phyloP scores from a whole-genome alignment of 129 eudicot species.

The Pulicaria dysenterica region DNA sequence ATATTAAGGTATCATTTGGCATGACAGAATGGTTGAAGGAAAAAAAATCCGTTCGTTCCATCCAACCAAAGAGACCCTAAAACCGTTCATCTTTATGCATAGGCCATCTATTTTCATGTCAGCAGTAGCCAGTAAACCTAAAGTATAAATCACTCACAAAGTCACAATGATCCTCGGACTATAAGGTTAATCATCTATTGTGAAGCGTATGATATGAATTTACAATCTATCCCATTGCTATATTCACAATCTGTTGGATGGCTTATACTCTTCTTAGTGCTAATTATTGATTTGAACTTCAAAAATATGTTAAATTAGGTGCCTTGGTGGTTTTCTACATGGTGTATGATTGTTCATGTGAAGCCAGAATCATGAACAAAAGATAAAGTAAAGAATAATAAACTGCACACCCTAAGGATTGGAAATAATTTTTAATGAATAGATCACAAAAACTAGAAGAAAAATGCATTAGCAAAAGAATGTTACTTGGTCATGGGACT shows the following conservation, averaged over 20 bases:
- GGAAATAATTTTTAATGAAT: neutral
- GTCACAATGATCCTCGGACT: neutral
- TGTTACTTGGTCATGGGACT: slow-evolving; percentile 37
- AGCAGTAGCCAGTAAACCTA: neutral
- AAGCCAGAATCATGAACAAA: neutral
- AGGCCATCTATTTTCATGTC: neutral
- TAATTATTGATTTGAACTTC: neutral
- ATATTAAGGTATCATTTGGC: neutral
- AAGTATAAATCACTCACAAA: neutral
- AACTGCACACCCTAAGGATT: slow-evolving; percentile 15
- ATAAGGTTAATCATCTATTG: neutral
- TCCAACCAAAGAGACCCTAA: no score
- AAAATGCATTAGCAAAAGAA: neutral
- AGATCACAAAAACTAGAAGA: slow-evolving; percentile 8
- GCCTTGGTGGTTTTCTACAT: neutral
- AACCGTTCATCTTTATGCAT: neutral
- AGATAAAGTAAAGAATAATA: neutral
- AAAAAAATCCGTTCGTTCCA: no score
- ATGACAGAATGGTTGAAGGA: neutral
- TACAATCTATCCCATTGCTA: neutral
- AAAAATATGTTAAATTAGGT: neutral
- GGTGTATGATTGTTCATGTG: neutral
- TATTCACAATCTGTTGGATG: neutral
- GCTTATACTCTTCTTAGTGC: neutral
- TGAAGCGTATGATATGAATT: neutral